phyloP scores from a whole-genome alignment of 2,329 filamentous ascomycete genomes.

The Xylariaceae sp. region DNA sequence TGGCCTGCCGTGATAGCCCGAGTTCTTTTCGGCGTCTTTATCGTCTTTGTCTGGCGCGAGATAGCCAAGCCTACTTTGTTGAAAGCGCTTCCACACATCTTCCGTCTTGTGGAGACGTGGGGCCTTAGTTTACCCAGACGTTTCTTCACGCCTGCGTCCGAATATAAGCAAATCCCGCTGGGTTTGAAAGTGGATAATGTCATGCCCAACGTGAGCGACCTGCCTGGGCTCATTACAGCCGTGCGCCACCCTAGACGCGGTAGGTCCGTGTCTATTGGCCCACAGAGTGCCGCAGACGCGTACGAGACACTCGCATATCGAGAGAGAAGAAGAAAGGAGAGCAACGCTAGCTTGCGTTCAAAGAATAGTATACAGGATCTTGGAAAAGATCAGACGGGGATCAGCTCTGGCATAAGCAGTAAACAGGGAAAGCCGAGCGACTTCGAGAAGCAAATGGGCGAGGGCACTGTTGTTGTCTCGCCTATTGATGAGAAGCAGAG shows the following conservation, averaged over 20 bases:
- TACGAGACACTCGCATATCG: slow-evolving; percentile 94
- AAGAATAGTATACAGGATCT: slow-evolving; percentile 45
- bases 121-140: slow-evolving; percentile 80
- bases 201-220: slow-evolving; percentile 82
- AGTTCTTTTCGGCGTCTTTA: slow-evolving; percentile 74
- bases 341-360: slow-evolving; percentile 46
- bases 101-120: slow-evolving; percentile 77
- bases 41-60: slow-evolving; percentile 88
- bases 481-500: slow-evolving; percentile 31
- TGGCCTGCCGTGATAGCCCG: slow-evolving; percentile 62
- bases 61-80: slow-evolving; percentile 82
- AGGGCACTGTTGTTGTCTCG: slow-evolving; percentile 49
- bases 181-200: slow-evolving; percentile 76
- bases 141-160: slow-evolving; percentile 86
- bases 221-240: slow-evolving; percentile 76
- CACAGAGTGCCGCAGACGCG: slow-evolving; percentile 92
- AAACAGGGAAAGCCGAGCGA: slow-evolving; percentile 43
- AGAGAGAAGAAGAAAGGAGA: slow-evolving; percentile 59
- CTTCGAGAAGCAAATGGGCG: slow-evolving; percentile 73
- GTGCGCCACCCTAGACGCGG: slow-evolving; percentile 76
- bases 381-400: slow-evolving; percentile 30
- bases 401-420: slow-evolving; percentile 24
- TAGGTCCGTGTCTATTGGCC: slow-evolving; percentile 83
- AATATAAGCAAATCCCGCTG: slow-evolving; percentile 81
- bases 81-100: slow-evolving; percentile 76